Conservation (phyloP, 1,139 yeast genomes). For the Yamadazyma blattariae region DNA sequence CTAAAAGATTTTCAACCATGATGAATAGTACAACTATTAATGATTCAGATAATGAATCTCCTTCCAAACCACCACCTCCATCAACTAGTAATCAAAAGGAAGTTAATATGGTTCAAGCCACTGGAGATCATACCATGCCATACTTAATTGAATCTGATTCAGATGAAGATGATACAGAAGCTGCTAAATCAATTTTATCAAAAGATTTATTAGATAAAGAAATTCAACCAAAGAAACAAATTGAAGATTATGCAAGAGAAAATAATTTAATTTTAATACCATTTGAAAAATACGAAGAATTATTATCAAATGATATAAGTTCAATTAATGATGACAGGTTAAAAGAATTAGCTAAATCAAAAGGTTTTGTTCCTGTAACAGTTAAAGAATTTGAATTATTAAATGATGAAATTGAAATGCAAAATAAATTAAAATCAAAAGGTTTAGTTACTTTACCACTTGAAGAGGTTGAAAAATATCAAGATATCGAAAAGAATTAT, state of each 20-base stretch:
- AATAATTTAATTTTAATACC: slow-evolving; percentile 44
- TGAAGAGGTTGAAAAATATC: slow-evolving; percentile 19
- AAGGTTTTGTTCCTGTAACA: slow-evolving; percentile 28
- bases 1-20: slow-evolving; percentile 16
- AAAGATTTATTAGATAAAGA: slow-evolving; percentile 19
- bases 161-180: slow-evolving; percentile 24
- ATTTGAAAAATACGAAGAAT: slow-evolving; percentile 40
- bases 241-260: slow-evolving; percentile 48
- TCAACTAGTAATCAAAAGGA: slow-evolving; percentile 6
- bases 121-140: slow-evolving; percentile 21
- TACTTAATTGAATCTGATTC: slow-evolving; percentile 35
- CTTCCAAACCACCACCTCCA: slow-evolving; percentile 1
- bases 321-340: slow-evolving; percentile 23
- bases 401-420: slow-evolving; percentile 34
- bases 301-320: slow-evolving; percentile 22
- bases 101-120: slow-evolving; percentile 11
- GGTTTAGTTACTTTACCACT: slow-evolving; percentile 36
- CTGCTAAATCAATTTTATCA: slow-evolving; percentile 16
- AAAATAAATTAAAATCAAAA: slow-evolving; percentile 23
- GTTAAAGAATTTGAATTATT: slow-evolving; percentile 26
- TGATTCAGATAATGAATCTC: slow-evolving; percentile 20
- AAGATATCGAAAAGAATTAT: slow-evolving; percentile 9
- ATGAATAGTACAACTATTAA: slow-evolving; percentile 13
- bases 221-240: slow-evolving; percentile 15
- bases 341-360: slow-evolving; percentile 19